phyloP scores from a whole-genome alignment of 169 alveolate genomes.

The Plasmodium inui region DNA sequence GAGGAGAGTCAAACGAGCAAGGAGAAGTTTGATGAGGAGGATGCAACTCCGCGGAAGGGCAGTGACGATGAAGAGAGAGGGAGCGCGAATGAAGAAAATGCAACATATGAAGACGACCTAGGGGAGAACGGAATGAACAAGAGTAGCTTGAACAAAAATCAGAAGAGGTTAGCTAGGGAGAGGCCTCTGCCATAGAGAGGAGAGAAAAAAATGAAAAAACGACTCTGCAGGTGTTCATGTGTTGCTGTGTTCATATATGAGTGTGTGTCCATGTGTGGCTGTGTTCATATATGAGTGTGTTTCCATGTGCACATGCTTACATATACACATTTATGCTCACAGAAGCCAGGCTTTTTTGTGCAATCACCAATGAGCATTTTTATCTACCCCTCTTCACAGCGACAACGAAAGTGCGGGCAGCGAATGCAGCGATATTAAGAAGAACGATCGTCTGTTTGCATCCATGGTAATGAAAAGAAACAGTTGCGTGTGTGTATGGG shows the following conservation, averaged over 20 bases:
- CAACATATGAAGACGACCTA: slow-evolving; percentile 2
- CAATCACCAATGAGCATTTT: not conserved
- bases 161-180: slow-evolving; percentile 36
- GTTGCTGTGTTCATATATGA: not conserved
- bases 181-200: not conserved
- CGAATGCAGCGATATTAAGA: slow-evolving; percentile 47
- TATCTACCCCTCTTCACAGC: slow-evolving; percentile 9
- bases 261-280: not conserved
- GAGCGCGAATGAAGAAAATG: not conserved
- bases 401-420: slow-evolving; percentile 56
- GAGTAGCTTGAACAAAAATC: slow-evolving; percentile 40
- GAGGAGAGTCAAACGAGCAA: not conserved
- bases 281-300: not conserved
- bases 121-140: slow-evolving; percentile 1
- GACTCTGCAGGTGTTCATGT: not conserved
- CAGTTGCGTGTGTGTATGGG: not conserved
- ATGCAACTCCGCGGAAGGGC: slow-evolving; percentile 4
- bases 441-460: slow-evolving; percentile 63
- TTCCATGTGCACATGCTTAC: not conserved
- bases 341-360: not conserved
- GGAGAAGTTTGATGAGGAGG: slow-evolving; percentile 23
- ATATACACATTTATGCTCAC: not conserved
- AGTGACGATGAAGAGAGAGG: slow-evolving; percentile 8
- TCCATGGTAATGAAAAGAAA: slow-evolving; percentile 30
- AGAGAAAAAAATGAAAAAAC: not conserved